Conservation (phyloP, 495 filamentous ascomycete genomes). For the Penicillium canariense region DNA sequence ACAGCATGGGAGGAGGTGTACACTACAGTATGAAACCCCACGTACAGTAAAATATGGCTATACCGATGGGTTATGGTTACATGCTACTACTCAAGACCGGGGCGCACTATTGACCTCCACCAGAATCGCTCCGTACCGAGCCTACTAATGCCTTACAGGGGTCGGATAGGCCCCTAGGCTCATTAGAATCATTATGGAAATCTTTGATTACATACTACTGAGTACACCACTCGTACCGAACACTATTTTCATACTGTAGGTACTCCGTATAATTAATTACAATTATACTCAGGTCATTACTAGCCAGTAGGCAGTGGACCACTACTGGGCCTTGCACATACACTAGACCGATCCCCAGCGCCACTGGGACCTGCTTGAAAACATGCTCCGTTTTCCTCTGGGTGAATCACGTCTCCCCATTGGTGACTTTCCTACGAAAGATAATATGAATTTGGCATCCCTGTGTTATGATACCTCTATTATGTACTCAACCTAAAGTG, state of each 20-base stretch:
- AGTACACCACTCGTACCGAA: background rate
- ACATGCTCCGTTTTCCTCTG: background rate
- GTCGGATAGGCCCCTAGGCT: background rate
- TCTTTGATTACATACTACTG: background rate
- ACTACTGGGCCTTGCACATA: background rate
- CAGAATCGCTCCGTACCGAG: too few species aligned
- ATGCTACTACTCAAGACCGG: background rate
- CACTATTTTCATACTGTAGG: too few species aligned
- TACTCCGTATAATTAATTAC: too few species aligned
- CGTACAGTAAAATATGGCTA: too few species aligned
- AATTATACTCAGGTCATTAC: too few species aligned
- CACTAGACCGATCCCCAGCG: background rate
- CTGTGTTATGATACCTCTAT: too few species aligned
- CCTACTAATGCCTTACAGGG: too few species aligned
- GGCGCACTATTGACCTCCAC: constrained; percentile 5
- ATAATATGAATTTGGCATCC: background rate
- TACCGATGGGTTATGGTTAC: background rate
- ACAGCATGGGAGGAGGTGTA: background rate
- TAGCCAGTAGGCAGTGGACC: background rate
- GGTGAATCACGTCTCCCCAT: background rate
- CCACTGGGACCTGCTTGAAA: background rate
- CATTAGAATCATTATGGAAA: background rate
- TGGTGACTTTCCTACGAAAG: background rate
- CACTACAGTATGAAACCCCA: too few species aligned
- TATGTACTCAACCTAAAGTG: too few species aligned